Base-by-base conservation (phyloP, 2,329 filamentous ascomycete species). In the Calycina herbarum region DNA sequence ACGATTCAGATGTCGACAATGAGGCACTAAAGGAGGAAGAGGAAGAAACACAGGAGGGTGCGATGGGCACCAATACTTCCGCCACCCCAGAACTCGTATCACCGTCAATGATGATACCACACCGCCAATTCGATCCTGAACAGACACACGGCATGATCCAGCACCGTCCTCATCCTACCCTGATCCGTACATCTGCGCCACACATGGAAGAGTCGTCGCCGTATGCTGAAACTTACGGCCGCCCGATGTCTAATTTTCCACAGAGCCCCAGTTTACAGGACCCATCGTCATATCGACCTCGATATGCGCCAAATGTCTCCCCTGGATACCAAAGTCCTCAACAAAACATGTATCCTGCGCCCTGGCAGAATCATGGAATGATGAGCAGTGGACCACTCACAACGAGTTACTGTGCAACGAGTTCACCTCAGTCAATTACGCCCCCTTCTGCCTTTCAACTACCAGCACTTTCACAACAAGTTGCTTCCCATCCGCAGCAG, bases 71-170 rank as follows among this genome's bases (percentile, higher is more conserved):
- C 13, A 68, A 64, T 11, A 20, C 68, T 7, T 65, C 72, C 35
- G 64, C 69, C 24, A 66, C 68, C 29, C 69, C 72, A 8, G 70
- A 72, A 10, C 62, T 71, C 5, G 63, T 70, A 3, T 73, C 72
- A 3, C 65, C 72, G 8, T 38, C 68, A 17, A 69, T 68, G 38
- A 62, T 67, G 15, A 66, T 67, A 40, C 59, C 60, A 7, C 67
- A 67, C 24, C 63, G 69, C 2, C 67, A 64, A 2, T 61, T 61
- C n/a, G 67, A 71, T 5, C 56, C 68, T 5, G 61, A 66, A 5
- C 64, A 64, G 3, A 64, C 63, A 54, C 48, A 51, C 24, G 48
- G 48, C 20, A 64, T 67, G n/a, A 66, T 69, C 20, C 67, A 66
- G 3, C 57, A 63, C 57, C 59, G 64, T 65, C 27, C 62, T 51